These are phyloP conservation scores for Plantago elongata DNA, from an alignment of 257 asterid species.

Conservation along the genomic window DNA sequence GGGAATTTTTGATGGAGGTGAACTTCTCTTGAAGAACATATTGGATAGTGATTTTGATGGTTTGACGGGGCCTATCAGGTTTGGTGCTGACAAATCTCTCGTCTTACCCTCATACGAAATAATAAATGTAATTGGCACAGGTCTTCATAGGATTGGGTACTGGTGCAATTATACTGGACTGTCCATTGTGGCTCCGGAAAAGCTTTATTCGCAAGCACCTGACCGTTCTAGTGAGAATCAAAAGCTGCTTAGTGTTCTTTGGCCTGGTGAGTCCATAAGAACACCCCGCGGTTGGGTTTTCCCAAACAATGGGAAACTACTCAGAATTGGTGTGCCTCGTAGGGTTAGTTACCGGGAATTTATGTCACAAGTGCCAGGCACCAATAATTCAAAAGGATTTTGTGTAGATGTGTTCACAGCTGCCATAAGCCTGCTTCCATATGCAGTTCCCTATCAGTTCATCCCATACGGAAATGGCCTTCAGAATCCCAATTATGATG, in stretches of 20 bases:
- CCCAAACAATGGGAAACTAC: constrained; percentile 70
- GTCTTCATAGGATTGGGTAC: constrained; percentile 66
- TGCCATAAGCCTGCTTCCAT: constrained; percentile 77
- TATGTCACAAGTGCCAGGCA: constrained; percentile 63
- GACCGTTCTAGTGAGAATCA: constrained; percentile 53
- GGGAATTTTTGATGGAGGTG: constrained; percentile 76
- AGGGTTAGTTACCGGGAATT: constrained; percentile 71
- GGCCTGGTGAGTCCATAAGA: constrained; percentile 77
- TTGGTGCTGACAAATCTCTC: constrained; percentile 48
- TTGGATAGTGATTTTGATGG: constrained; percentile 62
- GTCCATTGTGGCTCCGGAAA: constrained; percentile 64
- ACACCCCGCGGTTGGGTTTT: constrained; percentile 98
- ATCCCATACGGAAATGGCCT: constrained; percentile 75
- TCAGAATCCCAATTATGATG: constrained; percentile 62
- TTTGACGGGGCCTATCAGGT: constrained; percentile 67
- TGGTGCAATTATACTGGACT: constrained; percentile 86
- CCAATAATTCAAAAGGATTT: constrained; percentile 67
- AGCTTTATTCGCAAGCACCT: constrained; percentile 34
- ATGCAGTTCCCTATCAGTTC: constrained; percentile 82
- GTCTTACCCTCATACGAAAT: constrained; percentile 70
- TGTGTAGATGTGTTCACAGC: constrained; percentile 86
- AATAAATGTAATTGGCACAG: constrained; percentile 74
- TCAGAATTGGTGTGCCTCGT: constrained; percentile 80
- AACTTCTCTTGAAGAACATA: constrained; percentile 49
- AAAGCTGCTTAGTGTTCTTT: constrained; percentile 50